Conservation (phyloP, 1,284 basidiomycete species). For the Irpex rosettiformis region DNA sequence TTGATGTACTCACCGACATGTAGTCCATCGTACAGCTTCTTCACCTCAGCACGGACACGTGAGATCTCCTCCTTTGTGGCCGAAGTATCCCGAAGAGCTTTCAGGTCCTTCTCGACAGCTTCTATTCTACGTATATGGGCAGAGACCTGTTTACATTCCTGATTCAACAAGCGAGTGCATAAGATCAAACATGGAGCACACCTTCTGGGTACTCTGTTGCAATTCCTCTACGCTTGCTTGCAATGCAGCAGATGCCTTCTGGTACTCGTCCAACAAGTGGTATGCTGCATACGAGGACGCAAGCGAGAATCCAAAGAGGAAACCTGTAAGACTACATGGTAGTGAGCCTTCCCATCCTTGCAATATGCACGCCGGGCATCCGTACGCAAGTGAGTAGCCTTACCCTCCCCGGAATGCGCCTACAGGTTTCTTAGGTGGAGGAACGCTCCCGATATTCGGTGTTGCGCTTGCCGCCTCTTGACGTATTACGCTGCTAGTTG, state of each 20-base stretch:
- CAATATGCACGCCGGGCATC: not conserved
- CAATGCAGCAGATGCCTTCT: slow-evolving; percentile 77
- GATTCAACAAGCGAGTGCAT: not conserved
- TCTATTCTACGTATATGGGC: slow-evolving; percentile 84
- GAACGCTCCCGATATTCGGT: slow-evolving; percentile 53
- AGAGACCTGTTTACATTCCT: slow-evolving; percentile 65
- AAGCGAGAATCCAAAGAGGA: slow-evolving; percentile 85
- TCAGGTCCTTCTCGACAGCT: slow-evolving; percentile 85
- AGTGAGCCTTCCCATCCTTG: not conserved
- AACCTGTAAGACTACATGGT: slow-evolving; percentile 72
- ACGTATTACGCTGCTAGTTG: slow-evolving; percentile 36
- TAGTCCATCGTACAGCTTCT: slow-evolving; percentile 81
- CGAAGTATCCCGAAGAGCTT: slow-evolving; percentile 62
- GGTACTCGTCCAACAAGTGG: slow-evolving; percentile 87
- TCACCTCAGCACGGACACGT: slow-evolving; percentile 73
- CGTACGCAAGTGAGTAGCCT: slow-evolving; percentile 24
- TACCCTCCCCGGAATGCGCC: slow-evolving; percentile 86
- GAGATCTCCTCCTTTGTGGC: slow-evolving; percentile 79
- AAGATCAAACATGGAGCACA: slow-evolving; percentile 22
- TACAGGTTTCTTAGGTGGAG: slow-evolving; percentile 71
- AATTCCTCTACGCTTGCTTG: slow-evolving; percentile 87
- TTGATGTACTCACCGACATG: slow-evolving; percentile 58
- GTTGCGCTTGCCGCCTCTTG: slow-evolving; percentile 42
- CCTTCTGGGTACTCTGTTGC: slow-evolving; percentile 81
- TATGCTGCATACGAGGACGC: slow-evolving; percentile 84